These are phyloP conservation scores for Effrenium voratum DNA, from an alignment of 73 alveolate species.

Conservation along the genomic window DNA sequence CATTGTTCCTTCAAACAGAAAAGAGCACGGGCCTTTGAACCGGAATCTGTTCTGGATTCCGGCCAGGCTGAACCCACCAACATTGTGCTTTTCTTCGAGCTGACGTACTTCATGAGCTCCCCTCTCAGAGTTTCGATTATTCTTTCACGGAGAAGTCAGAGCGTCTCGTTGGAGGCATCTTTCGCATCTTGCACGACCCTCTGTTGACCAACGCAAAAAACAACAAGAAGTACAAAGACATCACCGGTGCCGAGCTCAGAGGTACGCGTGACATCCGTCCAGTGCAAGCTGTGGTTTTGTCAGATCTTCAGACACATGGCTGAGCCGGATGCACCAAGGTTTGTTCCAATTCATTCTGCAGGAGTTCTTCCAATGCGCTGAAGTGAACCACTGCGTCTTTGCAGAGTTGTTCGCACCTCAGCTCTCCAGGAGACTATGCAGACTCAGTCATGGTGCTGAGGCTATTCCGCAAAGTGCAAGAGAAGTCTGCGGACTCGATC, in stretches of 20 bases:
- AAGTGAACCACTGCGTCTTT: constrained; percentile 72
- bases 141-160: neutral
- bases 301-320: no score
- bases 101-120: constrained; percentile 42
- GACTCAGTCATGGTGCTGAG: neutral
- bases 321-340: no score
- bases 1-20: no score
- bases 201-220: constrained; percentile 55
- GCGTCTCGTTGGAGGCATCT: constrained; percentile 2
- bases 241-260: constrained; percentile 3
- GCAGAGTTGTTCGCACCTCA: constrained; percentile 43
- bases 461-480: constrained; percentile 83
- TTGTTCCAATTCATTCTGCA: constrained; percentile 55
- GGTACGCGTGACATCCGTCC: no score
- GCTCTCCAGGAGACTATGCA: neutral
- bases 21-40: no score
- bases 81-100: constrained; percentile 80
- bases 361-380: constrained; percentile 71
- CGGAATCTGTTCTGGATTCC: no score
- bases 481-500: neutral
- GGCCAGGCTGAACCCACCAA: constrained; percentile 90
- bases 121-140: neutral
- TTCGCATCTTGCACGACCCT: constrained; percentile 83
- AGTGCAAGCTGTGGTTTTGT: no score
- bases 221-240: constrained; percentile 50